phyloP scores from a whole-genome alignment of 768 basidiomycete genomes.

The Amanita rimosa region DNA sequence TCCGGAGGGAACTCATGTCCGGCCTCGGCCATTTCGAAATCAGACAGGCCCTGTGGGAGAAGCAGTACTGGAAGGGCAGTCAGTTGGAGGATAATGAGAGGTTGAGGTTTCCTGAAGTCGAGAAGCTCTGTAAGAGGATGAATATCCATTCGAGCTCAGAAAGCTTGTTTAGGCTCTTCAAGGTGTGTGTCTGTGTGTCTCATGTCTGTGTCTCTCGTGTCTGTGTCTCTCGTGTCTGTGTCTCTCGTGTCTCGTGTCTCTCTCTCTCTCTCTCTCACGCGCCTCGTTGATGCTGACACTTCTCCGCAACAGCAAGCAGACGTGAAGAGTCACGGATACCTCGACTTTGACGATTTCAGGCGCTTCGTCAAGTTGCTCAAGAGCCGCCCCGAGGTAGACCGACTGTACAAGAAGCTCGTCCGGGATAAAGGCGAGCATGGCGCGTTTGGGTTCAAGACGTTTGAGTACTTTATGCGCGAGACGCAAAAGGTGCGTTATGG shows the following conservation, averaged over 20 bases:
- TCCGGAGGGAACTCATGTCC: slow-evolving; percentile 60
- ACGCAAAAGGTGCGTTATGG: slow-evolving; percentile 24
- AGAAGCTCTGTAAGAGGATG: slow-evolving; percentile 57
- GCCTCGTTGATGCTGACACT: too few relatives aligned
- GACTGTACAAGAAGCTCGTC: slow-evolving; percentile 37
- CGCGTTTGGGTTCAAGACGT: slow-evolving; percentile 29
- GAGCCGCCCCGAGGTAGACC: slow-evolving; percentile 71
- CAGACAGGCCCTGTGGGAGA: slow-evolving; percentile 65
- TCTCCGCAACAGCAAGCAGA: slow-evolving; percentile 48
- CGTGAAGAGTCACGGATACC: slow-evolving; percentile 35
- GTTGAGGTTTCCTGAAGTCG: slow-evolving; percentile 61
- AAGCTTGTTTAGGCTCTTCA: slow-evolving; percentile 47
- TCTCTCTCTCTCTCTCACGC: too few relatives aligned
- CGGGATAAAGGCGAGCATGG: neutral
- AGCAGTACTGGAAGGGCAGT: slow-evolving; percentile 72
- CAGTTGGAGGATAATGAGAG: slow-evolving; percentile 51
- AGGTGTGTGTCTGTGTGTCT: slow-evolving; percentile 21
- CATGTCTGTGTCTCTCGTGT: too few relatives aligned
- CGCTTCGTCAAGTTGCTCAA: slow-evolving; percentile 76
- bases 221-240: too few relatives aligned
- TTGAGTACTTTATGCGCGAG: slow-evolving; percentile 33
- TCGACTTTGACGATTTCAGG: slow-evolving; percentile 75
- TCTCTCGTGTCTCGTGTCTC: too few relatives aligned
- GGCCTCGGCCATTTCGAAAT: slow-evolving; percentile 54
- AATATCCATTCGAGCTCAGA: slow-evolving; percentile 48